Percentiles rank a stretch among this genome's conserved stretches.
Evolutionary conservation across 495 filamentous ascomycete species (phyloP).

Genomic region (Glonium stellatum): DNA sequence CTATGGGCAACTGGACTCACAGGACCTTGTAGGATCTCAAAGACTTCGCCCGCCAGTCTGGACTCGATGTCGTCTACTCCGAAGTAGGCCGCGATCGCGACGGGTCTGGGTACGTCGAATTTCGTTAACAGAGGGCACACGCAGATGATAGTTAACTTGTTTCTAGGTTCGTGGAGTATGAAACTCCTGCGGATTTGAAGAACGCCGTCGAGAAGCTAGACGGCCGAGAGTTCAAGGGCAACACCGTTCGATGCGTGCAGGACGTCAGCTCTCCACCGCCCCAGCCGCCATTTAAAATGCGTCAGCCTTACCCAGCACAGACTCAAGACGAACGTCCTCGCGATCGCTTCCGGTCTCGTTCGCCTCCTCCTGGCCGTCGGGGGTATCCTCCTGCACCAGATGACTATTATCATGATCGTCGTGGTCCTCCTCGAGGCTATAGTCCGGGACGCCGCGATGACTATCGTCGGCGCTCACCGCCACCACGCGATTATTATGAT

Average conservation of each 20-base stretch:
- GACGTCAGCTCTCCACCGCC: constrained; percentile 57
- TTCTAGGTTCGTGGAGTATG: constrained; percentile 91
- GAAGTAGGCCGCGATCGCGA: constrained; percentile 90
- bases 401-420: constrained; percentile 56
- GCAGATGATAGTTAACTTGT: constrained; percentile 27
- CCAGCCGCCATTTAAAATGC: constrained; percentile 36
- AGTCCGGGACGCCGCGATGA: constrained; percentile 71
- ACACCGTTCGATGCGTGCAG: constrained; percentile 70
- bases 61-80: constrained; percentile 95
- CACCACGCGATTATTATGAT: constrained; percentile 79
- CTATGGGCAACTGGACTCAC: constrained; percentile 46
- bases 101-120: constrained; percentile 74
- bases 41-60: constrained; percentile 96
- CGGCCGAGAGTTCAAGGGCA: constrained; percentile 81
- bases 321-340: constrained; percentile 57
- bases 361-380: constrained; percentile 58
- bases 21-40: constrained; percentile 83
- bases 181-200: constrained; percentile 82
- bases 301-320: constrained; percentile 36
- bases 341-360: constrained; percentile 69
- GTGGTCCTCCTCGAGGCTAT: constrained; percentile 72
- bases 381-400: constrained; percentile 51
- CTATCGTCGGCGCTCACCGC: constrained; percentile 76
- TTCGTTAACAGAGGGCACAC: constrained; percentile 1
- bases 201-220: constrained; percentile 91